Percentiles rank a stretch among this genome's conserved stretches.
These are phyloP conservation scores for Lolium perenne DNA, from an alignment of 176 grass and related monocot species.

Conservation along the genomic window DNA sequence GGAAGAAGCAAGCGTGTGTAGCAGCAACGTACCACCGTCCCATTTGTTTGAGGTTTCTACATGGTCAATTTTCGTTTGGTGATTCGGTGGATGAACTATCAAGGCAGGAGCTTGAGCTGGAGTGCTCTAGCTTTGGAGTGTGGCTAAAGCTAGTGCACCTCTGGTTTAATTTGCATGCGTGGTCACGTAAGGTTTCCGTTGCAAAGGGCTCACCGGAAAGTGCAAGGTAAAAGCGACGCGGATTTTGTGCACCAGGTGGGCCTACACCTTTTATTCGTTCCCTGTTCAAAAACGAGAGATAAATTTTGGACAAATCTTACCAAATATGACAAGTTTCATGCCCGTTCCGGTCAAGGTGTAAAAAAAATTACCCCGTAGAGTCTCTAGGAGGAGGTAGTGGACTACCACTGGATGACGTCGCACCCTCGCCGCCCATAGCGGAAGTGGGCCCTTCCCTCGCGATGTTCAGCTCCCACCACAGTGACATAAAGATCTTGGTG, in stretches of 20 bases:
- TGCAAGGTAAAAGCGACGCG: too few species aligned
- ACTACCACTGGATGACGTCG: too few species aligned
- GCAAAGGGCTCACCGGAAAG: not conserved
- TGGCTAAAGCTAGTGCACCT: slow-evolving; percentile 51
- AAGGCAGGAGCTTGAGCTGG: slow-evolving; percentile 43
- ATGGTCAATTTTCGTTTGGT: slow-evolving; percentile 31
- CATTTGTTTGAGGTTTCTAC: slow-evolving; percentile 39
- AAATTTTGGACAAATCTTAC: not conserved
- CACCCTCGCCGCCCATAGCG: too few species aligned
- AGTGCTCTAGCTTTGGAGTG: slow-evolving; percentile 60
- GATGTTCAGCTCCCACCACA: too few species aligned
- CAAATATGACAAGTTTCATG: not conserved
- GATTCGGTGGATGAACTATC: slow-evolving; percentile 61
- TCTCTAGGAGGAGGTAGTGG: too few species aligned
- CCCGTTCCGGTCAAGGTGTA: too few species aligned
- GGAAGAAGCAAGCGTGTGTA: slow-evolving; percentile 3
- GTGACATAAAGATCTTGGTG: too few species aligned
- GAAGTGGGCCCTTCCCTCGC: too few species aligned
- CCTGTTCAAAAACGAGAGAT: not conserved
- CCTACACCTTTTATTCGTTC: not conserved
- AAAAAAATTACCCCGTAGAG: too few species aligned
- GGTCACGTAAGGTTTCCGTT: slow-evolving; percentile 1
- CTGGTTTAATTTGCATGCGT: slow-evolving; percentile 34
- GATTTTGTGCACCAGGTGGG: not conserved
- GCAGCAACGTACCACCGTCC: slow-evolving; percentile 43